phyloP scores from a whole-genome alignment of 257 asterid species.

The Nicotiana paniculata region DNA sequence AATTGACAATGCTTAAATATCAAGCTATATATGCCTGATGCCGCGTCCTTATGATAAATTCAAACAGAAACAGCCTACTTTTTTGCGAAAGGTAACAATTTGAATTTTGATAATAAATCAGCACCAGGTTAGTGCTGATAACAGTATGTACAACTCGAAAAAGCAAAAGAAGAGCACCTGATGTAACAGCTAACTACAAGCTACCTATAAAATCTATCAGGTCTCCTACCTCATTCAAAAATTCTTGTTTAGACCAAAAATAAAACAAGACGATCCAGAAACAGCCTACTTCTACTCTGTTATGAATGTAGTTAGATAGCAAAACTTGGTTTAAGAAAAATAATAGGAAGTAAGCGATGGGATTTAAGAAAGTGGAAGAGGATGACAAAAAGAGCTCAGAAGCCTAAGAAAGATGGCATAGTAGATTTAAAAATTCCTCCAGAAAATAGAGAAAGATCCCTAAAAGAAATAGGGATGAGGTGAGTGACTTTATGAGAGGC shows the following conservation, averaged over 20 bases:
- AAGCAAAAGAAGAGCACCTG: too few relatives aligned
- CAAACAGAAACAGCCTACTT: slow-evolving; percentile 9
- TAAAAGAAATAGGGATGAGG: not conserved
- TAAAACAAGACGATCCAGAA: slow-evolving; percentile 1
- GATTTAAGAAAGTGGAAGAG: not conserved
- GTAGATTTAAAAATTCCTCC: not conserved
- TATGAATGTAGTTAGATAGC: not conserved
- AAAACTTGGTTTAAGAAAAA: slow-evolving; percentile 1
- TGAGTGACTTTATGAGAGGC: not conserved
- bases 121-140: too few relatives aligned
- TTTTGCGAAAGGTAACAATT: too few relatives aligned
- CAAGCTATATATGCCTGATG: not conserved
- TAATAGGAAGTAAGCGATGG: not conserved
- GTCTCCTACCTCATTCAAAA: too few relatives aligned
- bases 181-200: too few relatives aligned
- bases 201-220: too few relatives aligned
- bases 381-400: not conserved
- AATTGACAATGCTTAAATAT: not conserved
- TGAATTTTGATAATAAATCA: too few relatives aligned
- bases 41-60: not conserved
- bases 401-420: not conserved
- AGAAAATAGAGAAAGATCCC: not conserved
- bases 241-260: too few relatives aligned
- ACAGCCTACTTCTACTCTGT: not conserved
- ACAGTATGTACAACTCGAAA: too few relatives aligned